Base-by-base conservation (phyloP, 2,329 filamentous ascomycete species). In the Hymenoscyphus occultus region DNA sequence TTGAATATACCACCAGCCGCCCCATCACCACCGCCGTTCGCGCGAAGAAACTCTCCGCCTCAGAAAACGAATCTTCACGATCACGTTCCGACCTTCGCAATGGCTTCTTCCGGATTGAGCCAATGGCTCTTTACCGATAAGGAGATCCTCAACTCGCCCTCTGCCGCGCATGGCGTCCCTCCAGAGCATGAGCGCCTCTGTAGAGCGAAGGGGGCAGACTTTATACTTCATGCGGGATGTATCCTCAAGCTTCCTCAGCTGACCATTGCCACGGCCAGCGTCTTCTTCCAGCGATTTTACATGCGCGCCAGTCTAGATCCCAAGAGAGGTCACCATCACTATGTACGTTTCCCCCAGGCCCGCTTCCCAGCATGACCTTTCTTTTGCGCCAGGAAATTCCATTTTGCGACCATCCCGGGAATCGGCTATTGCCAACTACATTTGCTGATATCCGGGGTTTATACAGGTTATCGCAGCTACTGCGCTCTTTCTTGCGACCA, bases 201-300 rank as follows among this genome's bases (percentile, higher is more conserved):
- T 65, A 87, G 95, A 64, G 90, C 91, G 67, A 98, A 98, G 77
- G 94, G 95, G 58, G 90, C 97, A 75, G 96, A 97, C 77, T 99
- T 99, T 79, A 96, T 99, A 73, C 89, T 92, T 68, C 93, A 97
- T 77, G 92, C 94, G 56, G 95, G 94, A 69, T 92, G 96, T 70
- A 88, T 97, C 81, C 85, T 98, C 61, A 94, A 96, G 76, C 81
- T 98, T 60, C 94, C 94, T 13, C 93, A 97, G 77, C 87, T 95
- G 64, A 98, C 95, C 0, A 82, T 99, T 54, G 93, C 91, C 78
- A 96, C 96, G 0, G 95, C 95, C 0, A 90, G 91, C 19, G 90
- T 97, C 56, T 98, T 96, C 80, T 93, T 99, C 77, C 94, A 99
- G 77, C 87, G 95, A 39, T 98, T 97, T 77, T 93, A 93, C 76